phyloP scores from a whole-genome alignment of 1,139 yeast species.

The Diutina mesorugosa region DNA sequence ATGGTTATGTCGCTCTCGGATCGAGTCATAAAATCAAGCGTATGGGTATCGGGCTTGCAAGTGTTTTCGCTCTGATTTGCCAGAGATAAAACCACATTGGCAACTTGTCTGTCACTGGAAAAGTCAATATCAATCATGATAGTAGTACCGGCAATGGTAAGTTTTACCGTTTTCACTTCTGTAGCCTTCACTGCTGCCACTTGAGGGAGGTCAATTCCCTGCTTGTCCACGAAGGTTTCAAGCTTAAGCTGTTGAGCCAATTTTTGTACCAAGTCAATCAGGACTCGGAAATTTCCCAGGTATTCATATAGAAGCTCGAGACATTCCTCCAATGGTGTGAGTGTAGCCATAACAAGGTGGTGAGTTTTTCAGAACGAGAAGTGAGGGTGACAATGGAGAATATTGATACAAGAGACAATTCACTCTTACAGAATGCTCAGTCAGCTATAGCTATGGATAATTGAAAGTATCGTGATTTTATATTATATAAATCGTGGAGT shows the following conservation, averaged over 20 bases:
- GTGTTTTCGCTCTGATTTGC: slow-evolving; percentile 13
- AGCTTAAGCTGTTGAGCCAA: slow-evolving; percentile 28
- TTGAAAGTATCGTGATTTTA: neutral
- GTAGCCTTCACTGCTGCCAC: slow-evolving; percentile 8
- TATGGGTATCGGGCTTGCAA: neutral
- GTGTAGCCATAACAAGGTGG: neutral
- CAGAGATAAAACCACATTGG: slow-evolving; percentile 23
- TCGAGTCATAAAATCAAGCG: neutral
- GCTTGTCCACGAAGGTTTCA: slow-evolving; percentile 28
- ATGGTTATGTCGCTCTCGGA: slow-evolving; percentile 5
- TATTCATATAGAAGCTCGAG: slow-evolving; percentile 20
- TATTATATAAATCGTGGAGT: neutral
- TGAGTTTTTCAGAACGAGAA: neutral
- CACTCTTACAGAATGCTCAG: too few species aligned
- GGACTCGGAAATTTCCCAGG: slow-evolving; percentile 17
- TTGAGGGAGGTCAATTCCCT: slow-evolving; percentile 10
- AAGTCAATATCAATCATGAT: slow-evolving; percentile 32
- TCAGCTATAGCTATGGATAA: too few species aligned
- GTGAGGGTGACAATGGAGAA: neutral
- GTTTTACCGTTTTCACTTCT: slow-evolving; percentile 14
- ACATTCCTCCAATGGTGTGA: slow-evolving; percentile 10
- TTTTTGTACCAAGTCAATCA: slow-evolving; percentile 27
- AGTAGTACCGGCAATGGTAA: slow-evolving; percentile 32
- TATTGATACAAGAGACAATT: neutral
- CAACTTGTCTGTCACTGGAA: slow-evolving; percentile 13